Base-by-base conservation (phyloP, 495 filamentous ascomycete genomes). In the Lophium mytilinum region DNA sequence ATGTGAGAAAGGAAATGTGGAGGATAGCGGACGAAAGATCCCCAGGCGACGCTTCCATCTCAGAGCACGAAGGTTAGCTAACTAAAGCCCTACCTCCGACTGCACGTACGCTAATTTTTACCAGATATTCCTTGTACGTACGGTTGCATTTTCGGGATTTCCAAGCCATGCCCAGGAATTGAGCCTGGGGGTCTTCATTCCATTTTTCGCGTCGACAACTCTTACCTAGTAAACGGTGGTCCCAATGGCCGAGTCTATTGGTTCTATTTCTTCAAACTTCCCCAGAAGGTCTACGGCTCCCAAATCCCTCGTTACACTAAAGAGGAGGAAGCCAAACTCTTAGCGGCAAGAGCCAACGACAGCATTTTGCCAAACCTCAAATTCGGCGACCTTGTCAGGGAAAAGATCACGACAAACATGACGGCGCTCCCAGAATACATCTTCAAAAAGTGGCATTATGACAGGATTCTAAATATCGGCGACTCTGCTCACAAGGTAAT, bases 1-100 rank as follows among this genome's bases (percentile, higher is more conserved):
- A 54, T 4, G 40, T 54, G 1, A 3, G 52, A 15, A 10, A 50
- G 15, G 35, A n/a, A 24, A 54, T 54, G 52, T 54, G 52, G 52
- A 11, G 21, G 18, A 14, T 15, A 1, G 52, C 52, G 11, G 39
- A 49, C 18, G 52, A 46, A 52, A 18, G 42, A 52, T 12, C 10
- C 3, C 50, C 21, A 37, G 33, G 35, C n/a, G 4, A 10, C 4
- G 9, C 42, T 4, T 7, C 50, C 15, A 5, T n/a, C 3, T n/a
- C 11, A 19, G 45, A 49, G 17, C 11, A 41, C 12, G 17, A 17
- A 12, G 11, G 39, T 41, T 12, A 8, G 39, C 39, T 9, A 17
- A 12, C 17, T 41, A 4, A 41, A 3, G 1, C 4, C 9, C 2
- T 17, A 3, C 11, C 9, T 14, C 4, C 3, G 9, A 14, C 4